These are phyloP conservation scores for Fusarium sp. DNA, from an alignment of 2,329 filamentous ascomycete genomes.

Conservation along the genomic window DNA sequence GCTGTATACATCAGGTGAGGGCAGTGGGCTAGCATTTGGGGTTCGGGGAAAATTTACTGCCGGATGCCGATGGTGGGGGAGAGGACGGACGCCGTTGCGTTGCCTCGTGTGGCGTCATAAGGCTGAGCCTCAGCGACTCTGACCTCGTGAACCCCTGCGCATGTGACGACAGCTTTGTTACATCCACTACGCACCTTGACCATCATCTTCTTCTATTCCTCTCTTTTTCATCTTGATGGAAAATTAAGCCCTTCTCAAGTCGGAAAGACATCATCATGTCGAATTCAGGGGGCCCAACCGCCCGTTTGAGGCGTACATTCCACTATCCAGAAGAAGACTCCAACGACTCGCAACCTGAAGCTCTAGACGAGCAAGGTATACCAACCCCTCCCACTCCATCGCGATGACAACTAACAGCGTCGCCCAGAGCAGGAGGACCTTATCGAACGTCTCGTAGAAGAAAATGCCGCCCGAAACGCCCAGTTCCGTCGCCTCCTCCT, in stretches of 20 bases:
- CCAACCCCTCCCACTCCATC: not conserved
- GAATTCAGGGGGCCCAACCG: slow-evolving; percentile 45
- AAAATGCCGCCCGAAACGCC: slow-evolving; percentile 66
- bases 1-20: slow-evolving; percentile 37
- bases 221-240: not conserved
- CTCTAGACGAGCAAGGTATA: slow-evolving; percentile 78
- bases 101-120: slow-evolving; percentile 42
- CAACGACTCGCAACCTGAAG: slow-evolving; percentile 59
- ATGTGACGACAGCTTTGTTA: slow-evolving; percentile 35
- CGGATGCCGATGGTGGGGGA: slow-evolving; percentile 27
- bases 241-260: not conserved
- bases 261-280: slow-evolving; percentile 32
- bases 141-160: slow-evolving; percentile 19
- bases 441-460: slow-evolving; percentile 61
- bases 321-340: slow-evolving; percentile 71
- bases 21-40: slow-evolving; percentile 5
- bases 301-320: slow-evolving; percentile 79
- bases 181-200: slow-evolving; percentile 4
- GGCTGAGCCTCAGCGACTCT: slow-evolving; percentile 36
- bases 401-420: not conserved
- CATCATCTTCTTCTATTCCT: not conserved
- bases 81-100: not conserved
- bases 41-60: slow-evolving; percentile 44
- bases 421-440: slow-evolving; percentile 68
- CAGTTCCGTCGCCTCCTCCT: slow-evolving; percentile 67